Evolutionary conservation across 441 rosid species (phyloP).

Genomic region (Francoa sonchifolia): DNA sequence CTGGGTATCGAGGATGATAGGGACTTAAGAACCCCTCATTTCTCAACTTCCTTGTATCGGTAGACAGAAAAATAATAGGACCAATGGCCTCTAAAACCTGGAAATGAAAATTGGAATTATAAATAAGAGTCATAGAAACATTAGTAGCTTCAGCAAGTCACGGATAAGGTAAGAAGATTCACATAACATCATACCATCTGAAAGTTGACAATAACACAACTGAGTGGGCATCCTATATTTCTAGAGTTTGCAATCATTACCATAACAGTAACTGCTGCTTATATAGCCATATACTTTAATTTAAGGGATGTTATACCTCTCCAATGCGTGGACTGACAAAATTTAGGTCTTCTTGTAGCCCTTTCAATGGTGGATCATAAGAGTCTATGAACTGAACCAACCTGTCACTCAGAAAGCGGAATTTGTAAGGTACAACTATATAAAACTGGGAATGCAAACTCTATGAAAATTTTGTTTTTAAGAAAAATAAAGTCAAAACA

Average conservation of each 20-base stretch:
- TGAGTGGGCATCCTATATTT: constrained; percentile 1
- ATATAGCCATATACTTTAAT: too few species aligned
- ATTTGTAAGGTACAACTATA: background rate
- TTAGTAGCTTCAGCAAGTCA: too few species aligned
- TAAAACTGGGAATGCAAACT: background rate
- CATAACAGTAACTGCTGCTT: background rate
- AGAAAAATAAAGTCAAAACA: background rate
- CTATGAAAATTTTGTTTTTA: background rate
- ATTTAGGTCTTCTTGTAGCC: constrained; percentile 94
- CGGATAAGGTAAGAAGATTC: too few species aligned
- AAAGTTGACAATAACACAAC: constrained; percentile 6
- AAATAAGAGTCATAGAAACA: background rate
- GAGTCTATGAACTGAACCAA: constrained; percentile 94
- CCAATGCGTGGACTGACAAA: constrained; percentile 98
- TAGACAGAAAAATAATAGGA: constrained; percentile 88
- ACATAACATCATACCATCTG: constrained; percentile 1
- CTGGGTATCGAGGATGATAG: constrained; percentile 97
- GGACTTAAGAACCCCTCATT: constrained; percentile 99
- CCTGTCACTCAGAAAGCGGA: constrained; percentile 32
- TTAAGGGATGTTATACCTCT: constrained; percentile 49
- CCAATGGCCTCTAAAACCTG: constrained; percentile 99
- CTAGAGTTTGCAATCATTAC: background rate
- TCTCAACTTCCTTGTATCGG: constrained; percentile 94
- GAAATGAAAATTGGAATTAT: constrained; percentile 13
- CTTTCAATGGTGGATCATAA: constrained; percentile 95